These are phyloP conservation scores for Lachnum nothofagi DNA, from an alignment of 2,329 filamentous ascomycete species.

Conservation along the genomic window DNA sequence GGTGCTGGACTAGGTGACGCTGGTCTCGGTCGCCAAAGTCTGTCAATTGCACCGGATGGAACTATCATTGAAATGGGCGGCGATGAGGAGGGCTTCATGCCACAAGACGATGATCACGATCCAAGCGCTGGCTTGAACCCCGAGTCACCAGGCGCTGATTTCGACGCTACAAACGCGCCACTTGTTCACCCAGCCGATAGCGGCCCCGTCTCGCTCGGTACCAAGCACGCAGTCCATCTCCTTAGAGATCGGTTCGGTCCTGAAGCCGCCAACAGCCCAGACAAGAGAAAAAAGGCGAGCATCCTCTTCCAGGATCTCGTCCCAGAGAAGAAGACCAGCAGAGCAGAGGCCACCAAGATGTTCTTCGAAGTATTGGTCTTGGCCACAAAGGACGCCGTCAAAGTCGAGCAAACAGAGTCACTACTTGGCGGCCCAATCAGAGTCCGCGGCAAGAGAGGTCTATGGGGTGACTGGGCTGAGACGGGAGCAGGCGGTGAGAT, in stretches of 20 bases:
- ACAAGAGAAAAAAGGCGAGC: slow-evolving; percentile 67
- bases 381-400: slow-evolving; percentile 95
- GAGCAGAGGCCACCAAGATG: slow-evolving; percentile 96
- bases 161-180: slow-evolving; percentile 74
- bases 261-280: slow-evolving; percentile 62
- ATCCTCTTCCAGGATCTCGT: slow-evolving; percentile 90
- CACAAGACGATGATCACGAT: slow-evolving; percentile 43
- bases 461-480: slow-evolving; percentile 97
- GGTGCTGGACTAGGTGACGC: slow-evolving; percentile 44
- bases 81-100: slow-evolving; percentile 44
- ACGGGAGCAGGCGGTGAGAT: slow-evolving; percentile 61
- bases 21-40: slow-evolving; percentile 43
- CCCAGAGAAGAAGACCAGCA: slow-evolving; percentile 73
- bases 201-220: slow-evolving; percentile 82
- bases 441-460: slow-evolving; percentile 84
- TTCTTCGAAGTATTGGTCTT: slow-evolving; percentile 96
- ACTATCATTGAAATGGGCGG: slow-evolving; percentile 62
- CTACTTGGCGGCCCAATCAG: slow-evolving; percentile 72
- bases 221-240: slow-evolving; percentile 92
- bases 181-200: slow-evolving; percentile 76
- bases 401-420: slow-evolving; percentile 78
- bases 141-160: slow-evolving; percentile 49
- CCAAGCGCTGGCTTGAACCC: slow-evolving; percentile 42
- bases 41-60: slow-evolving; percentile 46
- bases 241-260: slow-evolving; percentile 81